A percentile compares a stretch with the other conserved stretches of the same genome.
phyloP scores from a whole-genome alignment of 345 rosid genomes.

The Garcia nutans region DNA sequence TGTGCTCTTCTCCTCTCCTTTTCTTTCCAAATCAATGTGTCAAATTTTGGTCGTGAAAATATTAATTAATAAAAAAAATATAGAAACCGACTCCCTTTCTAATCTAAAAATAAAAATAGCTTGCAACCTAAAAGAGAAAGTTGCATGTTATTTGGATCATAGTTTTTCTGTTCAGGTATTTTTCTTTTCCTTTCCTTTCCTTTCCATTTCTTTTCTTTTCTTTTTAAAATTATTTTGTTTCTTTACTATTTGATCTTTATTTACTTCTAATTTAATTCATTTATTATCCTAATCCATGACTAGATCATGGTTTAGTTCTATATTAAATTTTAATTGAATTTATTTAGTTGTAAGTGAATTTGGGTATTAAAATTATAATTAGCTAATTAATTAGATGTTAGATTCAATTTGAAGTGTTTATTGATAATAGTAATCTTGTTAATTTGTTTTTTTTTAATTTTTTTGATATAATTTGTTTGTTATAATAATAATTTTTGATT shows the following conservation, averaged over 20 bases:
- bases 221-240: background rate
- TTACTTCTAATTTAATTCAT: background rate
- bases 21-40: too few species aligned
- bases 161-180: conserved; percentile 4
- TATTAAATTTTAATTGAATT: background rate
- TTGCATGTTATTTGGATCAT: background rate
- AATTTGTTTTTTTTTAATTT: background rate
- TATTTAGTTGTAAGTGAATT: background rate
- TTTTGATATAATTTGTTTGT: too few species aligned
- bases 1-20: too few species aligned
- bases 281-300: background rate
- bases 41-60: too few species aligned
- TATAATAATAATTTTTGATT: too few species aligned
- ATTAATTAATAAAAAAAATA: too few species aligned
- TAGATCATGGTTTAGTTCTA: background rate
- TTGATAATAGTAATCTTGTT: background rate
- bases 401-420: background rate
- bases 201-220: too few species aligned
- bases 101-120: too few species aligned
- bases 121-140: background rate
- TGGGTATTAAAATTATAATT: background rate
- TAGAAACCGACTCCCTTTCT: too few species aligned
- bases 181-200: background rate
- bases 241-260: background rate
- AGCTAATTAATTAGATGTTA: background rate